These are phyloP conservation scores for Sordariomycetes sp. DNA, from an alignment of 2,329 filamentous ascomycete genomes.

Conservation along the genomic window DNA sequence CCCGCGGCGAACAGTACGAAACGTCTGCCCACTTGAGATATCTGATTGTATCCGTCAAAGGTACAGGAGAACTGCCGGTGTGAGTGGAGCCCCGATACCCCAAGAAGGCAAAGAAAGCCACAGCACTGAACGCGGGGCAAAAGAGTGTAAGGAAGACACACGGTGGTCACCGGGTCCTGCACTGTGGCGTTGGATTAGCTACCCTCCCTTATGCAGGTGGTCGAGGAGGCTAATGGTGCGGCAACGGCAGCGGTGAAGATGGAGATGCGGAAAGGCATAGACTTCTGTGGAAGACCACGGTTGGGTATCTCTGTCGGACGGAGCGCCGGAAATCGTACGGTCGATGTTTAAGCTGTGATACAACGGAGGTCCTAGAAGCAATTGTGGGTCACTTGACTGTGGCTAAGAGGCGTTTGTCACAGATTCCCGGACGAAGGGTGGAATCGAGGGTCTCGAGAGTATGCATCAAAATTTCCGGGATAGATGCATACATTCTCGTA, in stretches of 20 bases:
- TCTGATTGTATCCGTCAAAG: not conserved
- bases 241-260: not conserved
- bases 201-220: not conserved
- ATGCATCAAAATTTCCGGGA: too few species aligned
- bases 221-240: not conserved
- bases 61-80: not conserved
- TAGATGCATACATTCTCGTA: too few species aligned
- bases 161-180: not conserved
- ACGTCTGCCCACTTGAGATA: not conserved
- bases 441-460: too few species aligned
- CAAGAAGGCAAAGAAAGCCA: not conserved
- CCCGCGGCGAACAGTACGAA: not conserved
- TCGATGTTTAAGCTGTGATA: not conserved
- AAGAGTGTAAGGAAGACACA: not conserved
- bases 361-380: not conserved
- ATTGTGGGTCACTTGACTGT: not conserved
- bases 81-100: not conserved
- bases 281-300: not conserved
- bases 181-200: not conserved
- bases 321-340: not conserved
- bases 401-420: not conserved
- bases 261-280: not conserved
- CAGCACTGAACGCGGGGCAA: not conserved
- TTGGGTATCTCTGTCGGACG: not conserved
- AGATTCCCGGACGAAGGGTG: not conserved